phyloP scores from a whole-genome alignment of 2,329 filamentous ascomycete genomes.

The Fusarium hostae region DNA sequence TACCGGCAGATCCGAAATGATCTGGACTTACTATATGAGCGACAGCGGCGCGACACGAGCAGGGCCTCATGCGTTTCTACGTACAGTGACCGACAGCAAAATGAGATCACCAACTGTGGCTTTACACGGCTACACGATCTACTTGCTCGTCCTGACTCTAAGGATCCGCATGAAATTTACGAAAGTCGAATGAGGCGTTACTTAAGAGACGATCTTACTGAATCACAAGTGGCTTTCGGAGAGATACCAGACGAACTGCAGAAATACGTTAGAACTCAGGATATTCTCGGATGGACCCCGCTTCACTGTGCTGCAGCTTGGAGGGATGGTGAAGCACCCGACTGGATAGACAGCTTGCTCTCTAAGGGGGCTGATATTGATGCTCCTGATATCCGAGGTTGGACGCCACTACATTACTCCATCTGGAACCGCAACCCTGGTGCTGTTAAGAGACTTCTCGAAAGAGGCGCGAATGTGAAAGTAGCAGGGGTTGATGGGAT shows the following conservation, averaged over 20 bases:
- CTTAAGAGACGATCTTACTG: no score
- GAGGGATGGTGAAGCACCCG: rapidly evolving
- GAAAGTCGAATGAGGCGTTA: no score
- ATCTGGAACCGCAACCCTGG: rapidly evolving
- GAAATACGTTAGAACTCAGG: rapidly evolving
- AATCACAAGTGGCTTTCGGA: neutral
- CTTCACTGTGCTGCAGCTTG: neutral
- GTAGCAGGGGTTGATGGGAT: neutral
- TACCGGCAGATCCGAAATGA: neutral
- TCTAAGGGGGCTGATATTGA: neutral
- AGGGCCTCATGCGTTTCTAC: no score
- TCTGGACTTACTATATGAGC: neutral
- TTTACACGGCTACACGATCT: neutral
- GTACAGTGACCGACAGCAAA: no score
- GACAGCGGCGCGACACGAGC: neutral
- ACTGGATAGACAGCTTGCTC: neutral
- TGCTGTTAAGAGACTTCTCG: rapidly evolving
- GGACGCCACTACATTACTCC: neutral
- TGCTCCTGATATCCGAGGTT: neutral
- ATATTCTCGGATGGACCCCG: neutral
- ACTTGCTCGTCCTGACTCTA: neutral
- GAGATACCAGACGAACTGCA: rapidly evolving
- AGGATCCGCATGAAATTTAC: neutral
- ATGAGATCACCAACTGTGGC: neutral
- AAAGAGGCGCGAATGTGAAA: neutral